Conservation (phyloP, 352 stramenopile species). For the Peronospora farinosa region DNA sequence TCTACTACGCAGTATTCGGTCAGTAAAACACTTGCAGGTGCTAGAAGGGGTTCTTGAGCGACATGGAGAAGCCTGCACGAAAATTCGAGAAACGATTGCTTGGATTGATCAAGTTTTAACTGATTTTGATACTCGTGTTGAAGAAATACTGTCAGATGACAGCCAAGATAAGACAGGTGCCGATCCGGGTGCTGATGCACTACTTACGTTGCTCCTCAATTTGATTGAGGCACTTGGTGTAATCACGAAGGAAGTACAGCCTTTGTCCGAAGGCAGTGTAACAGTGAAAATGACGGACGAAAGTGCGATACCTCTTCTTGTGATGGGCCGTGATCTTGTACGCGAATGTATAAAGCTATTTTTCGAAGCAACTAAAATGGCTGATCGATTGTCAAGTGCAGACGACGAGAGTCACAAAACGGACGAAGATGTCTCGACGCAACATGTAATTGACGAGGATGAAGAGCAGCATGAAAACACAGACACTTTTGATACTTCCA, state of each 20-base stretch:
- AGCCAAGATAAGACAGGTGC: neutral
- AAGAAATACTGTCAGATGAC: constrained; percentile 8
- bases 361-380: constrained; percentile 63
- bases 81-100: constrained; percentile 28
- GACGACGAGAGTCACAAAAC: constrained; percentile 9
- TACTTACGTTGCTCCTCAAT: constrained; percentile 25
- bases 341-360: constrained; percentile 48
- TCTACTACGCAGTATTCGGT: constrained; percentile 61
- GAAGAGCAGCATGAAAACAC: constrained; percentile 9
- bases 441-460: constrained; percentile 11
- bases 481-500: constrained; percentile 5
- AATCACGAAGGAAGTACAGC: constrained; percentile 4
- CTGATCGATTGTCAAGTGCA: constrained; percentile 42
- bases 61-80: constrained; percentile 35
- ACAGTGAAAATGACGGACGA: neutral
- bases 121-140: constrained; percentile 21
- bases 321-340: constrained; percentile 32
- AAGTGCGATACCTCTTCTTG: constrained; percentile 18
- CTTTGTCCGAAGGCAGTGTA: neutral
- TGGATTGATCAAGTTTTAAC: constrained; percentile 33
- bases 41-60: constrained; percentile 46
- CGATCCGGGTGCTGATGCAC: neutral
- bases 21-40: constrained; percentile 39
- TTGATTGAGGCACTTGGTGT: constrained; percentile 21
- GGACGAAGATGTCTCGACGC: neutral